Evolutionary conservation across 2,329 filamentous ascomycete species (phyloP), one percentile per base, ranked within the genome.

Genomic region (Paracoccidioides brasiliensis): DNA sequence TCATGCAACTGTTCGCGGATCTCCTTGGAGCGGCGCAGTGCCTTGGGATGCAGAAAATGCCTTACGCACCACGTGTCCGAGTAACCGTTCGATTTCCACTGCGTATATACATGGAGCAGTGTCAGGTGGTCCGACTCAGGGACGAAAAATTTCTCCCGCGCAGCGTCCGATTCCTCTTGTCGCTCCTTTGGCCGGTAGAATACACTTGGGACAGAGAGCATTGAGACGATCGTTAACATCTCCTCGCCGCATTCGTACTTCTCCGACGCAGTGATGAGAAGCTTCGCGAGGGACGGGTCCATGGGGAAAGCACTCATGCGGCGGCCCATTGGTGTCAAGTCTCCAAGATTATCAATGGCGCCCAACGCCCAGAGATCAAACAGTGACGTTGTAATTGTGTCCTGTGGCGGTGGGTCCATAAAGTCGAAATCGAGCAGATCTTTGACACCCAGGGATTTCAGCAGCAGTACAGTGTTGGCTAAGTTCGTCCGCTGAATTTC

Each of bases 271-370:
- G 87, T 95, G 67, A 98, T 95, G 55, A 98, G 80, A 10, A 98
- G 82, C 71, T 98, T 98, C 6, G 91, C 90, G 8, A 98, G 77
- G 0, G 90, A 90, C 0, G 93, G 93, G 61, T 98, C 93, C 91
- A 98, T 98, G 0, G 93, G 93, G 65, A 97, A 98, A 1, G 88
- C 86, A 32, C 93, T 96, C 93, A 98, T 98, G 63, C 87, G 90
- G 46, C 81, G 82, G 35, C 93, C 93, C 0, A 98, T 80, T 0
- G 82, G 77, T 0, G 93, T 98, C 32, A 98, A 79, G 61, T 96
- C 89, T 40, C 93, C 94, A 14, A 97, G 79, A 63, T 98, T 96
- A 68, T 96, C 89, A 10, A 98, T 74, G 0, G 93, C 91, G 1
- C 93, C 93, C 0, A 98, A 78, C 0, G 93, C 90, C 93, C 93